These are phyloP conservation scores for Endocalyx cinctus DNA, from an alignment of 2,329 filamentous ascomycete species.

Conservation along the genomic window DNA sequence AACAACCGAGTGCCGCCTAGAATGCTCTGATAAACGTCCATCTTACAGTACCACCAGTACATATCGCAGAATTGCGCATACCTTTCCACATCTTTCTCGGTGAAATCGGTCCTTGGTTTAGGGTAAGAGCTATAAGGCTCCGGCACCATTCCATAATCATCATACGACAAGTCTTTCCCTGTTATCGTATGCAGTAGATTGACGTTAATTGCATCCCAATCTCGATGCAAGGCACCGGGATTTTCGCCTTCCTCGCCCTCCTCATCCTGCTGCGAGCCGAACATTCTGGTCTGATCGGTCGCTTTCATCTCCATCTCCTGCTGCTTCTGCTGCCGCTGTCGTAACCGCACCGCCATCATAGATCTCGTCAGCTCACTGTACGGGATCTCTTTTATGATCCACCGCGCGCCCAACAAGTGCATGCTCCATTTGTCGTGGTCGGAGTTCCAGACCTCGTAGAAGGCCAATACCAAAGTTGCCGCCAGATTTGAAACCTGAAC, in stretches of 20 bases:
- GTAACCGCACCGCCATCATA: constrained; percentile 59
- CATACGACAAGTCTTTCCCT: constrained; percentile 48
- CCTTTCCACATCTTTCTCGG: constrained; percentile 65
- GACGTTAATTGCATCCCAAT: constrained; percentile 32
- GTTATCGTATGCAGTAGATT: constrained; percentile 38
- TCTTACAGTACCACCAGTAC: constrained; percentile 95
- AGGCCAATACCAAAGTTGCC: constrained; percentile 78
- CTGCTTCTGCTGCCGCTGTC: constrained; percentile 22
- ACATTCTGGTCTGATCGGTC: too few species aligned
- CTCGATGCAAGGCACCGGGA: constrained; percentile 20
- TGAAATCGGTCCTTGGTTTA: constrained; percentile 29
- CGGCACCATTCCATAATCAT: constrained; percentile 42
- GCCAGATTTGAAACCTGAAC: constrained; percentile 79
- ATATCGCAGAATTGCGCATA: constrained; percentile 81
- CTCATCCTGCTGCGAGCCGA: too few species aligned
- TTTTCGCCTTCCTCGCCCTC: constrained; percentile 19
- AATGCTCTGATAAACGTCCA: constrained; percentile 88
- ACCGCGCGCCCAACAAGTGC: constrained; percentile 78
- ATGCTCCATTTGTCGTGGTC: constrained; percentile 96
- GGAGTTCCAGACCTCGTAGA: constrained; percentile 91
- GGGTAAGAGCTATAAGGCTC: constrained; percentile 22
- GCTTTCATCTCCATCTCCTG: too few species aligned
- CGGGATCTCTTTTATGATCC: constrained; percentile 78
- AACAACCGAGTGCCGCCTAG: constrained; percentile 80
- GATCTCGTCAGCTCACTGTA: constrained; percentile 68